These are phyloP conservation scores for Gyromitra esculenta DNA, from an alignment of 2,329 filamentous ascomycete species.

Conservation along the genomic window DNA sequence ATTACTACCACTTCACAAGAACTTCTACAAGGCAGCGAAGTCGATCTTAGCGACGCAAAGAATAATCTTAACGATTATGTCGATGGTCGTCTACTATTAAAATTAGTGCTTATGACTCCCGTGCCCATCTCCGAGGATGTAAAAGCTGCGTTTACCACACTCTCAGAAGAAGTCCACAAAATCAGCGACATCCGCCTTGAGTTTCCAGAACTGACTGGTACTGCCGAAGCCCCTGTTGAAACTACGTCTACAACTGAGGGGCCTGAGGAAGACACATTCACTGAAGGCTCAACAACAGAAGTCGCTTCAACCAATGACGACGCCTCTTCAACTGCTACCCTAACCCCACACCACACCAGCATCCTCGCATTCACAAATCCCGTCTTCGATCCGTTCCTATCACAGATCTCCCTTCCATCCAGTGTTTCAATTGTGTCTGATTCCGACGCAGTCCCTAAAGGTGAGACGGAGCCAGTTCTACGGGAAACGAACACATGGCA, in stretches of 20 bases:
- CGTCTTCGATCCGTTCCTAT: constrained; percentile 64
- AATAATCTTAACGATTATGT: constrained; percentile 68
- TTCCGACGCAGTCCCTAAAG: constrained; percentile 23
- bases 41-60: constrained; percentile 42
- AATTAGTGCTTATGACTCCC: constrained; percentile 51
- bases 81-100: constrained; percentile 65
- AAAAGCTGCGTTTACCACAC: constrained; percentile 9
- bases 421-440: constrained; percentile 42
- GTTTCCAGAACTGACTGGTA: constrained; percentile 38
- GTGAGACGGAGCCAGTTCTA: constrained; percentile 60
- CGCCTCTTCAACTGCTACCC: constrained; percentile 33
- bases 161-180: constrained; percentile 39
- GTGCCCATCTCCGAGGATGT: constrained; percentile 39
- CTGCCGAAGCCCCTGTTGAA: constrained; percentile 9
- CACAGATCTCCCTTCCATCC: constrained; percentile 55
- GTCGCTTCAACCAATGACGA: constrained; percentile 28
- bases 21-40: constrained; percentile 21
- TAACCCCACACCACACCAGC: constrained; percentile 24
- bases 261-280: constrained; percentile 27
- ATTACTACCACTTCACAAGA: constrained; percentile 53
- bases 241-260: neutral
- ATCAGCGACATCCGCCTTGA: constrained; percentile 12
- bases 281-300: constrained; percentile 36
- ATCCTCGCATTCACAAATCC: constrained; percentile 65
- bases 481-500: constrained; percentile 71